These are phyloP conservation scores for Ceratocystis ficicola DNA, from an alignment of 2,329 filamentous ascomycete genomes.

Conservation along the genomic window DNA sequence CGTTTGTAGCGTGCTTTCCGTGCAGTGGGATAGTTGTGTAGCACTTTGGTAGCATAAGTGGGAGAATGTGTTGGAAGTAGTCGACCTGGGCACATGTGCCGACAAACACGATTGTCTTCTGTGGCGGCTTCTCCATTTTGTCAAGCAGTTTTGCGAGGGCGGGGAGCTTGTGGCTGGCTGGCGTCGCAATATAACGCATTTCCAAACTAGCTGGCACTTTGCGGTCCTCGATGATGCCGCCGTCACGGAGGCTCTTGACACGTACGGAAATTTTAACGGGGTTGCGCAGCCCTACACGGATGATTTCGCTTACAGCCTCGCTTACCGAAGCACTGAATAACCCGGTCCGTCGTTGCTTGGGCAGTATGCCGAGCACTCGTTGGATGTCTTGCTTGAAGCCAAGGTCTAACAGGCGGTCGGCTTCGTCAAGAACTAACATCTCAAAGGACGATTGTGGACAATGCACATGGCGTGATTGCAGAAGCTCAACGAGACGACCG, in stretches of 20 bases:
- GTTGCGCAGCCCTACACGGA: constrained; percentile 82
- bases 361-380: constrained; percentile 68
- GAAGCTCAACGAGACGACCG: constrained; percentile 74
- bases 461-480: constrained; percentile 77
- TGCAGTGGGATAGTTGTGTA: constrained; percentile 71
- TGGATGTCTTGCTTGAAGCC: constrained; percentile 89
- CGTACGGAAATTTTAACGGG: constrained; percentile 91
- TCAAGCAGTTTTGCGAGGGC: constrained; percentile 58
- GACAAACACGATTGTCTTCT: constrained; percentile 81
- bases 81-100: constrained; percentile 92
- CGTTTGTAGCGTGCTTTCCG: constrained; percentile 80
- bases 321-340: constrained; percentile 93
- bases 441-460: constrained; percentile 84
- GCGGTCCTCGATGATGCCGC: constrained; percentile 60
- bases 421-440: constrained; percentile 84
- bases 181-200: constrained; percentile 70
- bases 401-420: constrained; percentile 80
- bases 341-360: constrained; percentile 86
- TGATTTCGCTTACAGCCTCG: constrained; percentile 85
- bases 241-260: constrained; percentile 61
- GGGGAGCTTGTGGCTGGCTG: constrained; percentile 68
- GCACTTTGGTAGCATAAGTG: constrained; percentile 53
- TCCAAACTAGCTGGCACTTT: constrained; percentile 84
- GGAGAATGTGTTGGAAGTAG: constrained; percentile 76
- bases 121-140: constrained; percentile 57